Base-by-base conservation (phyloP, 1,284 basidiomycete species). In the Tetrapyrgos nigripes region DNA sequence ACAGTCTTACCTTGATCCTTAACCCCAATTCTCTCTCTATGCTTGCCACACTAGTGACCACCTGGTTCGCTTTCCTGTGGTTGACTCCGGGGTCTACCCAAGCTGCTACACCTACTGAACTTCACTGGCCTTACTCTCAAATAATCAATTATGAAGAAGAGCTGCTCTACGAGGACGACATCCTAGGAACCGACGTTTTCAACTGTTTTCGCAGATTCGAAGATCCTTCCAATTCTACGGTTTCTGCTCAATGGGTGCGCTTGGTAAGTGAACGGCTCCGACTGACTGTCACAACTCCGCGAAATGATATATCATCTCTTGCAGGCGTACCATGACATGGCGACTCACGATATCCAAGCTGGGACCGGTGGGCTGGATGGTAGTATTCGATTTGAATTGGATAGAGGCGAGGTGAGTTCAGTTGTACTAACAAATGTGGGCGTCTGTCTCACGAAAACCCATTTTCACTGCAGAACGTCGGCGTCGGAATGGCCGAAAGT, bases 311-410 rank as follows among this genome's bases (percentile, higher is more conserved):
- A 33, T 8, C 31, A 8, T 33, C n/a, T 21, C 29, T 49, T 35
- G 11, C 46, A 77, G 75, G 74, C 72, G 8, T 77, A 74, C 58
- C 74, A 77, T 61, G 76, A 77, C 62, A 73, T 76, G 72, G 71
- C 76, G 14, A 77, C 76, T 17, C 70, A 76, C 56, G 71, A 76
- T 56, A 68, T 68, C 24, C 70, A 73, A 37, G 68, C 73, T 58
- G 72, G 72, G 21, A 69, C 69, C 6, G 74, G 76, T n/a, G 76
- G 75, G 13, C 43, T 76, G 50, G 76, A 77, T 54, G 72, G 72
- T 26, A 76, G 74, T 11, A 66, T 77, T 50, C 68, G 70, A 10
- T 76, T 73, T 53, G 76, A 76, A 58, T 66, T 77, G 6, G 68
- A 63, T 45, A 66, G 72, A 43, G 14, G 67, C 9, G 72, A 73